Base-by-base conservation (phyloP, 2,329 filamentous ascomycete genomes). In the Colletotrichum musae region DNA sequence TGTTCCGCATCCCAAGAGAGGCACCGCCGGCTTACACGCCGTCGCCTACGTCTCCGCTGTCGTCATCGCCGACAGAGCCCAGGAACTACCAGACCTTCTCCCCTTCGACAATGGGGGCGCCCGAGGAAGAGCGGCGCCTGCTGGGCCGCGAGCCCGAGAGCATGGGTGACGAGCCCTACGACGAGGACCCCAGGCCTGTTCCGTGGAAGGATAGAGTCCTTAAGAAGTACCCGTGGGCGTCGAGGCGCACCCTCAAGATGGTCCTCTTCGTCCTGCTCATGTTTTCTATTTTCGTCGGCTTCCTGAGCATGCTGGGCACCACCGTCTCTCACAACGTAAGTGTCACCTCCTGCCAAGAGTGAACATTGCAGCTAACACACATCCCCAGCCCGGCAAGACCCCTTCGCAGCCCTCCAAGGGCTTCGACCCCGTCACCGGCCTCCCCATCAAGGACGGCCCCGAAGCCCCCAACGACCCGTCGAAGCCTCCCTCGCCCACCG, bases 21-120 rank as follows among this genome's bases (percentile, higher is more conserved):
- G 84, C 85, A 6, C 86, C 86, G 10, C 86, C 86, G 6, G 86
- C 86, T 10, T 88, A 87, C 74, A 84, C 83, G 2, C 84, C 85
- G 7, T 83, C 80, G 15, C 77, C 68, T 52, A 68, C 68, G 12
- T 70, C 68, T 13, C 68, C 68, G 74, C 67, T 72, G 3, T 69
- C 72, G 16, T 77, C 79, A 24, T 81, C 82, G 13, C 76, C 79
- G 7, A 71, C 76, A 16, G 64, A 64, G 32, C 65, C 56, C 57
- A 75, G 70, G 63, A 81, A 79, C 70, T 86, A 87, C 73, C 82
- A 79, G 68, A 86, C 85, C 7, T 85, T 87, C 73, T 68, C 75
- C 1, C 10, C 32, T 36, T 68, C 63, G 62, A 79, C 65, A 28
- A 87, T 87, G 85, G 84, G 82, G 6, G 71, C 75, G 12, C 73